Conservation (phyloP, 805 yeast species). For the Limtongia smithiae region DNA sequence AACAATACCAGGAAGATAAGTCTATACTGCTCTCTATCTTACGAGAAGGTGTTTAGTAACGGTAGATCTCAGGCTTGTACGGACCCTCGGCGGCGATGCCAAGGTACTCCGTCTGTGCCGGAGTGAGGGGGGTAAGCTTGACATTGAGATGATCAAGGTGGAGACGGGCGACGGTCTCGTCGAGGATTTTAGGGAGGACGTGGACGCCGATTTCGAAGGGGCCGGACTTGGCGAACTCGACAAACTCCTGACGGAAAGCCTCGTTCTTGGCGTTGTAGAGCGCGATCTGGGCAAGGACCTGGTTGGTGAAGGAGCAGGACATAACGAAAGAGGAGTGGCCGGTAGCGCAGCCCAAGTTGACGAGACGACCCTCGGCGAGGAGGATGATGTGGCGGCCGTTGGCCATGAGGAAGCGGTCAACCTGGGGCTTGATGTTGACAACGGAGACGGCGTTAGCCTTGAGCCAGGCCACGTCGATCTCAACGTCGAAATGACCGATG, state of each 20-base stretch:
- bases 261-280: conserved; percentile 83
- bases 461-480: conserved; percentile 98
- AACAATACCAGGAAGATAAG: not conserved
- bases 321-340: conserved; percentile 98
- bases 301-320: conserved; percentile 99
- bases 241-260: conserved; percentile 71
- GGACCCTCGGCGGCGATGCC: conserved; percentile 93
- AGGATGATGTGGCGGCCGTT: conserved; percentile 91
- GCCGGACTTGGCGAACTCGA: conserved; percentile 91
- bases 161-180: conserved; percentile 96
- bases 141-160: conserved; percentile 95
- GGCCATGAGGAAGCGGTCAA: conserved; percentile 89
- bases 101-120: conserved; percentile 88
- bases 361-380: conserved; percentile 98
- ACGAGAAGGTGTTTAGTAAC: conserved; percentile 88
- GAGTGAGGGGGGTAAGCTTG: conserved; percentile 69
- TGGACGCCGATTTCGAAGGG: conserved; percentile 90
- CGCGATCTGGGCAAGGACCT: conserved; percentile 98
- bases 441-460: conserved; percentile 89
- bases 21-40: not conserved
- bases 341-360: conserved; percentile 99
- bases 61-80: conserved; percentile 95
- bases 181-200: conserved; percentile 94
- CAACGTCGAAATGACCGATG: conserved; percentile 99
- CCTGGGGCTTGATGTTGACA: conserved; percentile 98